phyloP scores from a whole-genome alignment of 176 grass and related monocot genomes.

The Thinopyrum elongatum region DNA sequence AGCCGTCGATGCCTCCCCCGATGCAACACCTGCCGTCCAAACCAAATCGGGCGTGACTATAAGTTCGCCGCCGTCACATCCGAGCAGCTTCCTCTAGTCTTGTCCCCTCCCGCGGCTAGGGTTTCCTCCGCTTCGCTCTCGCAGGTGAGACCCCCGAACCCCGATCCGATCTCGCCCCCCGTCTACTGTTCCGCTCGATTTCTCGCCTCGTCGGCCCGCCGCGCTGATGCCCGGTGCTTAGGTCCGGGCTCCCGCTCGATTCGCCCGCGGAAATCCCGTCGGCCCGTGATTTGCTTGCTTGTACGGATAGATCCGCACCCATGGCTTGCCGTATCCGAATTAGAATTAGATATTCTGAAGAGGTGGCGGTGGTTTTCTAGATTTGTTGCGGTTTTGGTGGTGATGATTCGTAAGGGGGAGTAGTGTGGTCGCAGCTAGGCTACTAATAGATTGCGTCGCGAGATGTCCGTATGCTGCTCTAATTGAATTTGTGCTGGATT shows the following conservation, averaged over 20 bases:
- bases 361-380: background rate
- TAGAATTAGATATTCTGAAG: background rate
- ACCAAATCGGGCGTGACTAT: background rate
- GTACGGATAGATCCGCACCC: background rate
- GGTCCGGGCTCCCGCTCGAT: background rate
- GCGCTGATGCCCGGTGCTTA: too few relatives aligned
- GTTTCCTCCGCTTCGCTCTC: slow-evolving; percentile 13
- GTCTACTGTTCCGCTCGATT: background rate
- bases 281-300: background rate
- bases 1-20: background rate
- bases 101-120: slow-evolving; percentile 18
- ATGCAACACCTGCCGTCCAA: background rate
- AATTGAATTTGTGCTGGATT: background rate
- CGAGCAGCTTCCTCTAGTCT: background rate
- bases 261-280: background rate
- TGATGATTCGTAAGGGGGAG: background rate
- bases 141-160: background rate
- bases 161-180: background rate
- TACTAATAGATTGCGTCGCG: background rate
- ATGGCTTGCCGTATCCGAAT: background rate
- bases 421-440: background rate
- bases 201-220: background rate
- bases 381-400: background rate
- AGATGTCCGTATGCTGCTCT: background rate
- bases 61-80: background rate